Conservation (phyloP, 1,284 basidiomycete species). For the Fomes fomentarius region DNA sequence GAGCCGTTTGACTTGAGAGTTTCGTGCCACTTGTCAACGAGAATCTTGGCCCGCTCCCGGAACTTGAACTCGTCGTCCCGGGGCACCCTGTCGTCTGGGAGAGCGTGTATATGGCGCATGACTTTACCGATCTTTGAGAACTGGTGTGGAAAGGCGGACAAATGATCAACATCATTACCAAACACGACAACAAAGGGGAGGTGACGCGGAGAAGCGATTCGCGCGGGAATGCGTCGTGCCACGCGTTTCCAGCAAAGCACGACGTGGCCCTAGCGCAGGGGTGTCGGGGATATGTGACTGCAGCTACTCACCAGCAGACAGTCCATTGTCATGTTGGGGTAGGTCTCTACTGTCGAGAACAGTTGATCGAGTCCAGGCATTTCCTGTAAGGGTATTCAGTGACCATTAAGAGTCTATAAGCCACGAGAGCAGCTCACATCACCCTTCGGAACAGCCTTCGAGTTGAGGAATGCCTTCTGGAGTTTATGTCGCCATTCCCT, state of each 20-base stretch:
- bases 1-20: conserved; percentile 51
- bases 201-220: conserved; percentile 20
- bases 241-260: conserved; percentile 25
- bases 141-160: conserved; percentile 38
- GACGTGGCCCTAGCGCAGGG: background rate
- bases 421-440: conserved; percentile 43
- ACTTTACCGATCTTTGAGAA: conserved; percentile 98
- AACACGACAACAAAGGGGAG: conserved; percentile 22
- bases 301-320: conserved; percentile 71
- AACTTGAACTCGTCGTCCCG: conserved; percentile 88
- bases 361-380: conserved; percentile 79
- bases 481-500: conserved; percentile 90
- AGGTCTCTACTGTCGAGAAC: conserved; percentile 85
- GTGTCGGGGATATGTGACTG: background rate
- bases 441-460: conserved; percentile 55
- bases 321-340: conserved; percentile 82
- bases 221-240: conserved; percentile 26
- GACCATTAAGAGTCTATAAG: conserved; percentile 10
- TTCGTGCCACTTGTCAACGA: conserved; percentile 78
- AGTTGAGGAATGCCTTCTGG: conserved; percentile 86
- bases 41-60: conserved; percentile 73
- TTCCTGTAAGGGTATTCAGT: conserved; percentile 50
- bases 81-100: conserved; percentile 71
- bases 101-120: conserved; percentile 89
- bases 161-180: conserved; percentile 24